Evolutionary conservation across 768 basidiomycete species (phyloP), one percentile per base, ranked within the genome.

Genomic region (Tulasnella sp.): DNA sequence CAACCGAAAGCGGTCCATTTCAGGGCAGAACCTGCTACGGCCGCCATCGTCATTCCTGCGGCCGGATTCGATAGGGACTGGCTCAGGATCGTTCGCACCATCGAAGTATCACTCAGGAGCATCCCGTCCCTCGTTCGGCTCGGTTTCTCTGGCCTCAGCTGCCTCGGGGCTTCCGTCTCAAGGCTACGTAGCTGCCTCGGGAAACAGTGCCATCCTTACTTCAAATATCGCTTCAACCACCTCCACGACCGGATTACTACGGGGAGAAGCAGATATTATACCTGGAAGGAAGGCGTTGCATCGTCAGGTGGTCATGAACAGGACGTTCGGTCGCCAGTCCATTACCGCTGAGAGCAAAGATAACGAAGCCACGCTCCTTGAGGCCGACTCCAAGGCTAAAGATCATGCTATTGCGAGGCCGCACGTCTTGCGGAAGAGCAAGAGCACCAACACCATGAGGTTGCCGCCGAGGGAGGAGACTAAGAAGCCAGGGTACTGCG

Each of bases 401-500:
- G 74, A 67, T 42, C 37, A 32, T 20, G 74, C 74, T 13, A 23
- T 67, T 18, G 26, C 42, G 39, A 11, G 55, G 39, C 73, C 48
- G 4, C 79, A 87, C 67, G 74, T 85, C 37, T 85, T 95, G 73
- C 88, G 89, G 82, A 95, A 93, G 85, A 80, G 79, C 71, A 80
- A 81, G 78, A 92, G 92, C 82, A 89, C 90, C 80, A 95, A 93
- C 81, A 94, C 92, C 74, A 93, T 93, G 82, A 93, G 91, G 1
- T 85, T 93, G 77, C 90, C 92, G 10, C 91, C 89, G 82, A 90
- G 93, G 51, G 93, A 95, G 78, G 95, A 97, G 85, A 91, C 90
- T 23, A 90, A 88, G 80, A 98, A 98, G 82, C 92, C 96, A 5
- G 98, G 98, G 5, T 99, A 98, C 84, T 99, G 98, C 84, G 98